phyloP scores from a whole-genome alignment of 202 grass and related monocot genomes.

The Elaeis oleifera region DNA sequence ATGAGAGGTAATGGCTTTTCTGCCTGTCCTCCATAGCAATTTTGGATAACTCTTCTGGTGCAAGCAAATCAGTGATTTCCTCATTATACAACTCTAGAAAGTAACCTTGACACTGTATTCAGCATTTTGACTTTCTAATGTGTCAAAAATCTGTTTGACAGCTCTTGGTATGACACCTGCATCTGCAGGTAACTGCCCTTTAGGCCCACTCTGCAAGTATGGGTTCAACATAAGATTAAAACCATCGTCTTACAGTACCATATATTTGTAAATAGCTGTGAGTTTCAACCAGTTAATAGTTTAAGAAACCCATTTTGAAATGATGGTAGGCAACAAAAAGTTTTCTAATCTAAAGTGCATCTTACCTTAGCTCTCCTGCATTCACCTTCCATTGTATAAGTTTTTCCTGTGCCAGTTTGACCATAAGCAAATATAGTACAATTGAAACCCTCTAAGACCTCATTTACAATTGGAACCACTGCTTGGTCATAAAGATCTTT shows the following conservation, averaged over 20 bases:
- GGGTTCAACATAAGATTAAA: too few species aligned
- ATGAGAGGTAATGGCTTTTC: slow-evolving; percentile 85
- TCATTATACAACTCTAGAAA: slow-evolving; percentile 92
- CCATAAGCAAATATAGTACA: slow-evolving; percentile 98
- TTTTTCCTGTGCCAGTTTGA: slow-evolving; percentile 92
- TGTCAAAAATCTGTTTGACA: slow-evolving; percentile 94
- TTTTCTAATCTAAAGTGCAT: too few species aligned
- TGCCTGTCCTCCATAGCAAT: slow-evolving; percentile 63
- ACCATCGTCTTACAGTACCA: too few species aligned
- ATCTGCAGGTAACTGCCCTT: slow-evolving; percentile 58
- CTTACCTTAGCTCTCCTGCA: slow-evolving; percentile 85
- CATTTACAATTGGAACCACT: slow-evolving; percentile 89
- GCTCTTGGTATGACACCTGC: slow-evolving; percentile 93
- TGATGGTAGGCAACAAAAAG: too few species aligned
- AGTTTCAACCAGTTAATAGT: too few species aligned
- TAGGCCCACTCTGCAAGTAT: slow-evolving; percentile 31
- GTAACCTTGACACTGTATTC: slow-evolving; percentile 99
- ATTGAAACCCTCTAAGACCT: slow-evolving; percentile 92
- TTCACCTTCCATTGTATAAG: slow-evolving; percentile 97
- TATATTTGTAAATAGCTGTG: too few species aligned
- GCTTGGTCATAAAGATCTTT: slow-evolving; percentile 84
- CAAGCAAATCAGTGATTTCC: slow-evolving; percentile 94
- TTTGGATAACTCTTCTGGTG: slow-evolving; percentile 85
- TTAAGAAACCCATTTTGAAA: too few species aligned
- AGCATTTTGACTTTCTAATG: slow-evolving; percentile 80